These are phyloP conservation scores for Trichosanthes truncata DNA, from an alignment of 306 rosid species.

Conservation along the genomic window DNA sequence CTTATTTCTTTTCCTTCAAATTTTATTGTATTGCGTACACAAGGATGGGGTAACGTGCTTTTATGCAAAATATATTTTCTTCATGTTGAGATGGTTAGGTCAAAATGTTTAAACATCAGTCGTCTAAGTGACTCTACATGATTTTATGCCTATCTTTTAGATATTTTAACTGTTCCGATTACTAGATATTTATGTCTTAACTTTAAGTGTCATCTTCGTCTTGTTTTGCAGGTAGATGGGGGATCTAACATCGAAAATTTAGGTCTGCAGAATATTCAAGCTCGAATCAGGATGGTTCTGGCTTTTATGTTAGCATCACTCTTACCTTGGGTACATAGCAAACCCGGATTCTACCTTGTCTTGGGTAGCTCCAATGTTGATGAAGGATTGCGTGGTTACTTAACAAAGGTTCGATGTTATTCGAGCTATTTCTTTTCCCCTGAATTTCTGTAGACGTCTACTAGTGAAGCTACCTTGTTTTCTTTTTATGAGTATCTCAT, in stretches of 20 bases:
- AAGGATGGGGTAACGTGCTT: neutral
- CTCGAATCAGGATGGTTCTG: conserved; percentile 87
- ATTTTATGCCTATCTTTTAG: neutral
- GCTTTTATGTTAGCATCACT: conserved; percentile 97
- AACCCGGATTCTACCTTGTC: conserved; percentile 87
- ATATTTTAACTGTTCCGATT: neutral
- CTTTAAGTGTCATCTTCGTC: neutral
- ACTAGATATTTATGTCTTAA: neutral
- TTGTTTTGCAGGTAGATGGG: conserved; percentile 60
- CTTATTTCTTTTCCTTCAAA: neutral
- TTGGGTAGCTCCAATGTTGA: conserved; percentile 93
- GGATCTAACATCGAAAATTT: conserved; percentile 82
- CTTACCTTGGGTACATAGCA: conserved; percentile 92
- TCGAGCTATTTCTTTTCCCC: neutral
- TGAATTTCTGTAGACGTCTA: neutral
- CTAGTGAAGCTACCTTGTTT: neutral
- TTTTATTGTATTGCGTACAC: neutral
- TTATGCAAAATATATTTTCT: neutral
- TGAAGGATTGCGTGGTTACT: conserved; percentile 83
- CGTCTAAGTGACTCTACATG: neutral
- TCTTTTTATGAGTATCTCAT: neutral
- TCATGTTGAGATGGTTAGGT: neutral
- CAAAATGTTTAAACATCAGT: neutral
- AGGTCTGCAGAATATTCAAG: conserved; percentile 91
- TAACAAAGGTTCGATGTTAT: conserved; percentile 57